A percentile compares a stretch with the other conserved stretches of the same genome.
Evolutionary conservation across 257 asterid species (phyloP).

Genomic region (Nicotiana paniculata): DNA sequence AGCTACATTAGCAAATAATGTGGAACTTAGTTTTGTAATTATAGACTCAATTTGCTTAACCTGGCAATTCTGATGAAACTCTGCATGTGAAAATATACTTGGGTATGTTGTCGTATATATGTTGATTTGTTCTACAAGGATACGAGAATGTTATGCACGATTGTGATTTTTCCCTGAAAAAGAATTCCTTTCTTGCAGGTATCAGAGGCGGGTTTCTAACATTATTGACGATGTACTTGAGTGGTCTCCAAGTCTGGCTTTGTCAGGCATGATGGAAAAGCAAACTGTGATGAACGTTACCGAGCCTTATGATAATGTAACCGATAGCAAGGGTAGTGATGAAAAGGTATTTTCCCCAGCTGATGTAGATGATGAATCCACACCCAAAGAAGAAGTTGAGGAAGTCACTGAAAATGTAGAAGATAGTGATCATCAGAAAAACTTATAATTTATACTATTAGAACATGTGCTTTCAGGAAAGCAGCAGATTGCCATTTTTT

Average conservation of each 20-base stretch:
- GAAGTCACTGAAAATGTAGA: slow-evolving; percentile 28
- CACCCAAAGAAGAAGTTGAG: slow-evolving; percentile 33
- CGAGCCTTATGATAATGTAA: slow-evolving; percentile 33
- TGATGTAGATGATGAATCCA: slow-evolving; percentile 27
- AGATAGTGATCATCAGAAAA: slow-evolving; percentile 27
- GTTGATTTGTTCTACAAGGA: neutral
- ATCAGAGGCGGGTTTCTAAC: slow-evolving; percentile 90
- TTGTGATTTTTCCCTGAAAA: neutral
- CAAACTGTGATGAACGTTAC: slow-evolving; percentile 50
- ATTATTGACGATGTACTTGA: slow-evolving; percentile 94
- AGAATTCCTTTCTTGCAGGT: slow-evolving; percentile 43
- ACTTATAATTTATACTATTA: slow-evolving; percentile 16
- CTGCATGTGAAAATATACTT: too few species aligned
- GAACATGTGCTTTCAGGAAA: slow-evolving; percentile 16
- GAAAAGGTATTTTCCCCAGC: slow-evolving; percentile 25
- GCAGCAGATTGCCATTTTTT: slow-evolving; percentile 7
- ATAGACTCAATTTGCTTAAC: neutral
- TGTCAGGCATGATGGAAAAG: slow-evolving; percentile 95
- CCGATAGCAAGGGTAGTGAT: slow-evolving; percentile 30
- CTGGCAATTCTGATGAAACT: neutral
- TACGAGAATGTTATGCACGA: neutral
- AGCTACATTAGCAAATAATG: neutral
- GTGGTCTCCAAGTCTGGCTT: slow-evolving; percentile 93
- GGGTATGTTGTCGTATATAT: too few species aligned
- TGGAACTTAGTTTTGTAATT: neutral